Base-by-base conservation (phyloP, 306 rosid species). In the Acacia melanoxylon region DNA sequence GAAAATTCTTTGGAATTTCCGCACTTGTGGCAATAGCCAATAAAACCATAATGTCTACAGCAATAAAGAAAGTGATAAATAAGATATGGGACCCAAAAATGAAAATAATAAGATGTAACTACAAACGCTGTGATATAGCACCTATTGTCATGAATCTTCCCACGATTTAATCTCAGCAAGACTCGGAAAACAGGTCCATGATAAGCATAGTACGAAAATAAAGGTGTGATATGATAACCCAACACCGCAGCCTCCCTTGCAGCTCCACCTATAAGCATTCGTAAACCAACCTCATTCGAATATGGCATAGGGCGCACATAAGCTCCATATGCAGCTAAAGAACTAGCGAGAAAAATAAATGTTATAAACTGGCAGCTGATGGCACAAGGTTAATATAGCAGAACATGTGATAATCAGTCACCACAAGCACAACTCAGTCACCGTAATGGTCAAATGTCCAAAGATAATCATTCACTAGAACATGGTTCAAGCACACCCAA, bases 241-340 rank as follows among this genome's bases (percentile, higher is more conserved):
- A 93, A 66, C 24, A 91, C 87, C 31, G 96, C 89, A 79, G 99
- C 99, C 84, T 92, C 98, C 86, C 97, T 80, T 16, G 79, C 92
- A 79, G 87, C 96, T 66, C 99, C 99, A n/a, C 97, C 99, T 70
- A 95, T 93, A 86, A 93, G 97, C 99, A 95, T 95, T 49, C 98
- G 86, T 85, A 95, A 79, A 75, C 99, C 99, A 67, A 92, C 22
- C 92, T 95, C 98, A 79, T 95, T 95, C 8, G 93, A 87, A 89
- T 86, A 95, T 11, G 99, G 98, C 97, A 92, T 56, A 45, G 97
- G 92, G 51, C 89, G 94, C 68, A 95, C 88, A 80, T 87, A 95
- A 68, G 98, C 98, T 88, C 97, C 98, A 86, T 95, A 93, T 82
- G 99, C 95, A 80, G 96, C 97, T 87, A 95, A 91, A 81, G 99